phyloP scores from a whole-genome alignment of 2,329 filamentous ascomycete species.

The Cordyceps fumosorosea region DNA sequence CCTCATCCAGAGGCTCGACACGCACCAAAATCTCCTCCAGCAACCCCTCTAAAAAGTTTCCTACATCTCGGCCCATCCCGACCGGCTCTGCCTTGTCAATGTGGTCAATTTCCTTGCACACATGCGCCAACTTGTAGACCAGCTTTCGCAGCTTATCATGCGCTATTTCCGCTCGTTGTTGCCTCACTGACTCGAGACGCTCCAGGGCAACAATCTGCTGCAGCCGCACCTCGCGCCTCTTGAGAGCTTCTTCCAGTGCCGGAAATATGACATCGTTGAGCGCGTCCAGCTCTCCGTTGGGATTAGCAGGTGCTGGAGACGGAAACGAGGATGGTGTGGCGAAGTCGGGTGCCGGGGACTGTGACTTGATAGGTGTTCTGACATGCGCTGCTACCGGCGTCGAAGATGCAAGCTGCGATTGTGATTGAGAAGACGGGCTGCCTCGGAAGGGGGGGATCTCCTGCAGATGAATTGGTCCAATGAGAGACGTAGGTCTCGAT shows the following conservation, averaged over 20 bases:
- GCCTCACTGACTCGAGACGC: slow-evolving; percentile 48
- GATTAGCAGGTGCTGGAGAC: slow-evolving; percentile 47
- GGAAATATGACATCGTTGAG: slow-evolving; percentile 89
- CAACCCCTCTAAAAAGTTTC: slow-evolving; percentile 83
- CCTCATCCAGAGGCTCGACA: slow-evolving; percentile 80
- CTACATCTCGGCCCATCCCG: slow-evolving; percentile 87
- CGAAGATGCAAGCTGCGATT: slow-evolving; percentile 18
- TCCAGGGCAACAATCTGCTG: slow-evolving; percentile 26
- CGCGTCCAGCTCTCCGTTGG: slow-evolving; percentile 70
- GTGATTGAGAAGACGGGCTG: slow-evolving; percentile 24
- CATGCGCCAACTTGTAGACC: slow-evolving; percentile 72
- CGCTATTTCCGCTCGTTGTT: slow-evolving; percentile 61
- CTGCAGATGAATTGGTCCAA: slow-evolving; percentile 37
- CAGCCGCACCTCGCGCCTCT: slow-evolving; percentile 62
- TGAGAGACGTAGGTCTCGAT: slow-evolving; percentile 30
- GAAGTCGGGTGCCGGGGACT: slow-evolving; percentile 26
- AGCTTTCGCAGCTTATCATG: slow-evolving; percentile 79
- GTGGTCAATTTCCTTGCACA: slow-evolving; percentile 86
- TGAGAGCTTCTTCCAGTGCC: slow-evolving; percentile 83
- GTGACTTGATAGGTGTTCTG: slow-evolving; percentile 23
- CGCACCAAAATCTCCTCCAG: slow-evolving; percentile 89
- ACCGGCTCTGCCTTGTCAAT: slow-evolving; percentile 82
- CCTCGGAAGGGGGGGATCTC: slow-evolving; percentile 52
- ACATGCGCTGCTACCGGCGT: slow-evolving; percentile 10
- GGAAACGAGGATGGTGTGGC: slow-evolving; percentile 46